Evolutionary conservation across 2,329 filamentous ascomycete genomes (phyloP).

Genomic region (Epichloe uncinata): DNA sequence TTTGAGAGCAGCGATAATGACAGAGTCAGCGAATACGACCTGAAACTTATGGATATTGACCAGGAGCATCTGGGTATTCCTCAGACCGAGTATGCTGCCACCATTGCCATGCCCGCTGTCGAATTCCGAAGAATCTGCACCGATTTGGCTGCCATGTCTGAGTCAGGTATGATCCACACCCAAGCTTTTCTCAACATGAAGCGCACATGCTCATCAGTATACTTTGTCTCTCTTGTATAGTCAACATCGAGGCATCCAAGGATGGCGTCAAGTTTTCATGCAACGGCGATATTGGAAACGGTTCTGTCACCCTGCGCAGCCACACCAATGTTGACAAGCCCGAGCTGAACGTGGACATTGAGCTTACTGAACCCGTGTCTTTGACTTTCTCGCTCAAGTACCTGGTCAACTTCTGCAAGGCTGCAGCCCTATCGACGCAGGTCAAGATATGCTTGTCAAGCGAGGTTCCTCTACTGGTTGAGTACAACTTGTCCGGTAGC

Average conservation of each 20-base stretch:
- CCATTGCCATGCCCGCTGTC: slow-evolving; percentile 70
- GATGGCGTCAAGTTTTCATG: slow-evolving; percentile 94
- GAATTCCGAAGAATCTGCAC: slow-evolving; percentile 95
- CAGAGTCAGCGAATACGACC: slow-evolving; percentile 94
- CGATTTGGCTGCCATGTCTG: slow-evolving; percentile 82
- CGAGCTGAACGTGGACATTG: slow-evolving; percentile 72
- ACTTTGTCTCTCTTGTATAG: slow-evolving; percentile 29
- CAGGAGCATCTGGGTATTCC: slow-evolving; percentile 98
- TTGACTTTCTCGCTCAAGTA: slow-evolving; percentile 99
- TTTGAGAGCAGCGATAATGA: slow-evolving; percentile 87
- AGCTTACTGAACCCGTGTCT: slow-evolving; percentile 80
- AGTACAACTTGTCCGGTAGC: slow-evolving; percentile 70
- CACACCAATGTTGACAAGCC: slow-evolving; percentile 86
- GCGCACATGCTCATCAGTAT: background rate
- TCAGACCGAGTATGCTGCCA: slow-evolving; percentile 95
- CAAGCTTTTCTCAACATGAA: background rate
- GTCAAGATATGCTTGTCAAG: slow-evolving; percentile 93
- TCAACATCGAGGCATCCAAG: slow-evolving; percentile 91
- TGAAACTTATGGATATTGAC: slow-evolving; percentile 99
- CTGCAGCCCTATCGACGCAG: slow-evolving; percentile 62
- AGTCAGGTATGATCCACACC: slow-evolving; percentile 57
- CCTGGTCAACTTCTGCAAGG: slow-evolving; percentile 99
- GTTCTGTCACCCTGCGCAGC: slow-evolving; percentile 79
- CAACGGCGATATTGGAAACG: slow-evolving; percentile 90
- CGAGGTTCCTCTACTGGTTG: slow-evolving; percentile 90